phyloP scores from a whole-genome alignment of 2,329 filamentous ascomycete species.

The Aspergillus sp. region DNA sequence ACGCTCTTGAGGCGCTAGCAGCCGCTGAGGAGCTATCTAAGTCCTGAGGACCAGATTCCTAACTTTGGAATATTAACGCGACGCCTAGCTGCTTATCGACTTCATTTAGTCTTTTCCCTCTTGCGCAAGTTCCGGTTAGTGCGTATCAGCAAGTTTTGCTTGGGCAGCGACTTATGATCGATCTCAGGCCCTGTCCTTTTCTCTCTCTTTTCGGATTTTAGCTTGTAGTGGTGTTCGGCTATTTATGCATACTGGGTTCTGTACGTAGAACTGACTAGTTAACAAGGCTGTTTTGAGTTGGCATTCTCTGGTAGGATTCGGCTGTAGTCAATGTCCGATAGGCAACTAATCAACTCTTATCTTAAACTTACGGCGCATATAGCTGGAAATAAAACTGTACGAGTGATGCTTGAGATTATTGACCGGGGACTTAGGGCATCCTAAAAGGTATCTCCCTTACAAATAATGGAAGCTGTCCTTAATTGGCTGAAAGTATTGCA shows the following conservation, averaged over 20 bases:
- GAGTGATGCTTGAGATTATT: neutral
- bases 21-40: constrained; percentile 24
- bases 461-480: neutral
- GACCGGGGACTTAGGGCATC: no score
- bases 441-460: neutral
- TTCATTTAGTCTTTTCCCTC: neutral
- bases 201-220: neutral
- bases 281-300: no score
- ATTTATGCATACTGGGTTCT: neutral
- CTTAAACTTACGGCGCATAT: no score
- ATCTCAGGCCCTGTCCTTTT: neutral
- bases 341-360: no score
- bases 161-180: neutral
- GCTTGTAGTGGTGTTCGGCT: neutral
- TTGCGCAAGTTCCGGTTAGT: neutral
- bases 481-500: no score
- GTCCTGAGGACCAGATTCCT: neutral
- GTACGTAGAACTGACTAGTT: neutral
- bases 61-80: neutral
- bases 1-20: constrained; percentile 42
- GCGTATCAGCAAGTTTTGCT: neutral
- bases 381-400: no score
- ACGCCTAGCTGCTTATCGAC: neutral
- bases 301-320: no score
- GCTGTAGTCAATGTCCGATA: no score